Evolutionary conservation across 768 basidiomycete genomes (phyloP).

Genomic region (Mycena pura): DNA sequence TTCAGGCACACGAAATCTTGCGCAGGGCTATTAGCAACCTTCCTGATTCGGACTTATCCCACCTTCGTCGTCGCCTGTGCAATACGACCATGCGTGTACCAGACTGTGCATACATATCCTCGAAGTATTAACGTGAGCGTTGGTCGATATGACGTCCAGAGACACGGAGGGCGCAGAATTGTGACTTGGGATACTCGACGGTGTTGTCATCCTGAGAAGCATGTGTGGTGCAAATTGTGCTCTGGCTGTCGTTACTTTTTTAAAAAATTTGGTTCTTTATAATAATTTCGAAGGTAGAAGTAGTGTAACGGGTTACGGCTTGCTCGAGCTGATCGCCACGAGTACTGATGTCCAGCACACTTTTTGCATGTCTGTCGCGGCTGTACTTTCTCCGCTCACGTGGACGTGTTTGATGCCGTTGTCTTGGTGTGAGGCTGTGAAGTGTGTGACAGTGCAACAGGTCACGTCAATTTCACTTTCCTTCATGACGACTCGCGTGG

Average conservation of each 20-base stretch:
- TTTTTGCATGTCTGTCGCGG: slow-evolving; percentile 26
- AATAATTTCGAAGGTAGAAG: too few relatives aligned
- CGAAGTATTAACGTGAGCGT: slow-evolving; percentile 61
- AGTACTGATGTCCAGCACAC: slow-evolving; percentile 57
- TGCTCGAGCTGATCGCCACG: slow-evolving; percentile 77
- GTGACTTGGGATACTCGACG: slow-evolving; percentile 78
- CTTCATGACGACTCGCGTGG: too few relatives aligned
- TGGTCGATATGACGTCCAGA: slow-evolving; percentile 63
- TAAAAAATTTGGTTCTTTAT: too few relatives aligned
- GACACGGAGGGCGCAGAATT: slow-evolving; percentile 63
- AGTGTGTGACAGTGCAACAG: too few relatives aligned
- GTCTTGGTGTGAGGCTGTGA: too few relatives aligned
- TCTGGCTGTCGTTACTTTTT: too few relatives aligned
- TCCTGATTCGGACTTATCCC: slow-evolving; percentile 72
- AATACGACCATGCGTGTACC: too few relatives aligned
- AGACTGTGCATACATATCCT: slow-evolving; percentile 56
- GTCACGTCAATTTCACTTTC: too few relatives aligned
- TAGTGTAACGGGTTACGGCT: slow-evolving; percentile 73
- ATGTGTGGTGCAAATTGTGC: slow-evolving; percentile 75
- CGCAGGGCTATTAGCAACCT: too few relatives aligned
- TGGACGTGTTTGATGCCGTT: slow-evolving; percentile 16
- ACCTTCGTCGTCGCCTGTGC: slow-evolving; percentile 67
- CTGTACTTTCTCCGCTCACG: neutral
- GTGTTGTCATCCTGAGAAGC: slow-evolving; percentile 58
- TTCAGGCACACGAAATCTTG: too few relatives aligned